phyloP scores from a whole-genome alignment of 2,329 filamentous ascomycete genomes.

The Stagonosporopsis cucurbitacearum region DNA sequence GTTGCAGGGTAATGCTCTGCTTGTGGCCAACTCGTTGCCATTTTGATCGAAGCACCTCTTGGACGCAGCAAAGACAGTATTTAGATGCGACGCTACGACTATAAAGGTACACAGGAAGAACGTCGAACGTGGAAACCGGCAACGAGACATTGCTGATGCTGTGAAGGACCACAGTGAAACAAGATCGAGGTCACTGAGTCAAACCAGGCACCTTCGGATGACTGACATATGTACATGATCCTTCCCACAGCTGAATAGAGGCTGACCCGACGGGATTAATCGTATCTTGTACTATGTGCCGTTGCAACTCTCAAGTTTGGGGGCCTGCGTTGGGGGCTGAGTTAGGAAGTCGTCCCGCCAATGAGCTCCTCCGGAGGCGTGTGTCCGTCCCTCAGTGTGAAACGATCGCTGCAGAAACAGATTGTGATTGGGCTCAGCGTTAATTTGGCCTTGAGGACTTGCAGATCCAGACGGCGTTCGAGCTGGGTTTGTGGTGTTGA shows the following conservation, averaged over 20 bases:
- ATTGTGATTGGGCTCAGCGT: background rate
- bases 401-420: background rate
- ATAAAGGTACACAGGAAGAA: background rate
- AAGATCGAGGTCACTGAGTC: background rate
- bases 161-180: background rate
- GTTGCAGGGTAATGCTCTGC: slow-evolving; percentile 1
- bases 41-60: slow-evolving; percentile 4
- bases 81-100: background rate
- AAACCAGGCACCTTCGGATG: background rate
- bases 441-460: background rate
- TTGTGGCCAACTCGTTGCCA: background rate
- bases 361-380: background rate
- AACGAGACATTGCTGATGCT: background rate
- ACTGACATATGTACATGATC: background rate
- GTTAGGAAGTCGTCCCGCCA: background rate
- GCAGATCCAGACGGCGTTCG: background rate
- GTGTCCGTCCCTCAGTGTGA: background rate
- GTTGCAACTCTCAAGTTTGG: background rate
- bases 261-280: background rate
- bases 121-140: background rate
- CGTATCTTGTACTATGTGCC: background rate
- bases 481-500: background rate
- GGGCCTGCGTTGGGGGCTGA: background rate
- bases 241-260: background rate
- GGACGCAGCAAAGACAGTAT: background rate